phyloP scores from a whole-genome alignment of 805 yeast species.

The Candida germanica region DNA sequence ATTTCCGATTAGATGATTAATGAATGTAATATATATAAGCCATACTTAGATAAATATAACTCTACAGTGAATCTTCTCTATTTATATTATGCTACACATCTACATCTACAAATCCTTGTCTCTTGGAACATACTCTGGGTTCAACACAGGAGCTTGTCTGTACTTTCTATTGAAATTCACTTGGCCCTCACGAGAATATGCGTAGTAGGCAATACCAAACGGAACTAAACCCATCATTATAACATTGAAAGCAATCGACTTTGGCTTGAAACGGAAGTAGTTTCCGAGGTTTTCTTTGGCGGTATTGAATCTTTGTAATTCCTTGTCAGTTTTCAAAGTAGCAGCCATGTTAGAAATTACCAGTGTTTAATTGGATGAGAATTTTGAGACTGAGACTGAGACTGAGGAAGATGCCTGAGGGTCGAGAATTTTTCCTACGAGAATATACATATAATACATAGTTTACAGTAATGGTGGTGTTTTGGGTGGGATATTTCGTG shows the following conservation, averaged over 20 bases:
- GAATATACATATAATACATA: no score
- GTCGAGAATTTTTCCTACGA: no score
- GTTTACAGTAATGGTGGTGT: no score
- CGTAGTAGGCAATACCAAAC: slow-evolving; percentile 31
- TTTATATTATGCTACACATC: slow-evolving; percentile 5
- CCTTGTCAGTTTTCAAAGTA: slow-evolving; percentile 43
- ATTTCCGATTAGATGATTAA: slow-evolving; percentile 15
- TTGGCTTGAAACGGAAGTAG: slow-evolving; percentile 41
- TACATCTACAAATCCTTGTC: slow-evolving; percentile 12
- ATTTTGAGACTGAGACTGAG: no score
- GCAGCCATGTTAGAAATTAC: slow-evolving; percentile 31
- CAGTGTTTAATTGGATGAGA: slow-evolving; percentile 7
- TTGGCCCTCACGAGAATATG: slow-evolving; percentile 41
- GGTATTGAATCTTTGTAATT: slow-evolving; percentile 37
- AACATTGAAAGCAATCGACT: slow-evolving; percentile 33
- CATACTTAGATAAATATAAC: no score
- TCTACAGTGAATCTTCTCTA: no score
- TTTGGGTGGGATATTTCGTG: no score
- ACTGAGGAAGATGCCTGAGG: no score
- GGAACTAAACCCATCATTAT: slow-evolving; percentile 40
- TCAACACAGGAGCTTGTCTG: slow-evolving; percentile 35
- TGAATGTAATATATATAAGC: no score
- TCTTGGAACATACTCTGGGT: slow-evolving; percentile 42
- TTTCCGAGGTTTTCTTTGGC: slow-evolving; percentile 42
- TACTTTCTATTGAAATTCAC: slow-evolving; percentile 27